Evolutionary conservation across 179 eudicot genomes (phyloP), one percentile per base, ranked within the genome.

Genomic region (Actinidia polygama): DNA sequence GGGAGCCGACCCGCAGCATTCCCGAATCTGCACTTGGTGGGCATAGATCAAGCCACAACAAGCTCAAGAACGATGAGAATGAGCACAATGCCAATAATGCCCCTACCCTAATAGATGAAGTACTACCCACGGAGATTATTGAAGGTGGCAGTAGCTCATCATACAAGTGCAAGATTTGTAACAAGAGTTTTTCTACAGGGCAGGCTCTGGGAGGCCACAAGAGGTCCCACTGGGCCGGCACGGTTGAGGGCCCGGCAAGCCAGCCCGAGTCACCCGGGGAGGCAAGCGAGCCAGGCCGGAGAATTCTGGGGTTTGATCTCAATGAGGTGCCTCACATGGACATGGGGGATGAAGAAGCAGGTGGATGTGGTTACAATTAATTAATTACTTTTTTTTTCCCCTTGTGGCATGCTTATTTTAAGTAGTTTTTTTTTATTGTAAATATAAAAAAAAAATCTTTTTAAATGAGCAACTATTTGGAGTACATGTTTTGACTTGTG

Each of bases 141-240:
- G 83, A 30, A n/a, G 73, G 23, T 5, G 70, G 12, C 2, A n/a
- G 54, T 1, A 63, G 74, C 75, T 69, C 40, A 24, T 67, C 24
- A 18, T 85, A 85, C 73, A 67, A 75, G 19, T 87, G 89, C 75
- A 80, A 59, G 68, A 82, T 85, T 21, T 87, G 89, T n/a, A 2
- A 23, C 79, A 87, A 83, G 73, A 57, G 8, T 44, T 87, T 87
- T 53, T 53, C 87, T 2, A 82, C 81, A 4, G 87, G 89, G 0
- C 87, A 87, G 49, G 87, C 87, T 24, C 86, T 87, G 12, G 89
- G 89, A 76, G 90, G 85, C 14, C 90, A 86, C 69, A 72, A 79
- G 81, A 85, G 85, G 82, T 77, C 83, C 40, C 83, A 86, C 70
- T 86, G 85, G 87, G 59, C 50, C 24, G 84, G 80, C 10, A n/a